Conservation (phyloP, 1,139 yeast genomes). For the Pichia sp. region DNA sequence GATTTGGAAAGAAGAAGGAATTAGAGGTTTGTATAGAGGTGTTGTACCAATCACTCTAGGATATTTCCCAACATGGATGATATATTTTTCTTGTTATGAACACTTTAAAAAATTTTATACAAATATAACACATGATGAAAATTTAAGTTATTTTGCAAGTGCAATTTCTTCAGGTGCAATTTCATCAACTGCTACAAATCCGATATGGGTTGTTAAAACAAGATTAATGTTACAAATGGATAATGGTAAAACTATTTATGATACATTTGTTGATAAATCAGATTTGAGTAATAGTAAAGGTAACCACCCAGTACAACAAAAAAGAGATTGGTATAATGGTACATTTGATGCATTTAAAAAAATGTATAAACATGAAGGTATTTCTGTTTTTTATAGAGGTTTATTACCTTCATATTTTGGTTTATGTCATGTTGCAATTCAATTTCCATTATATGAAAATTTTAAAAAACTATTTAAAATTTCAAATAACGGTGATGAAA, state of each 20-base stretch:
- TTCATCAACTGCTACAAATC: slow-evolving; percentile 85
- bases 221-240: slow-evolving; percentile 84
- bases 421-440: slow-evolving; percentile 88
- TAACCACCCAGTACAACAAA: neutral
- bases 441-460: slow-evolving; percentile 91
- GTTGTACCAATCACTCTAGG: slow-evolving; percentile 87
- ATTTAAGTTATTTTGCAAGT: slow-evolving; percentile 60
- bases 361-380: slow-evolving; percentile 77
- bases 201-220: slow-evolving; percentile 96
- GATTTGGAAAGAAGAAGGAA: slow-evolving; percentile 71
- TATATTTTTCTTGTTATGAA: slow-evolving; percentile 87
- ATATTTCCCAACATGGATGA: slow-evolving; percentile 96
- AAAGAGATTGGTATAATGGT: slow-evolving; percentile 50
- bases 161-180: slow-evolving; percentile 89
- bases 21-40: slow-evolving; percentile 82
- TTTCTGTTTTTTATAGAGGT: slow-evolving; percentile 83
- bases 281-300: slow-evolving; percentile 3
- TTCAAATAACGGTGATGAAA: slow-evolving; percentile 20
- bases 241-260: slow-evolving; percentile 38
- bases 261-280: slow-evolving; percentile 21
- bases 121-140: slow-evolving; percentile 37
- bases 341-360: slow-evolving; percentile 77
- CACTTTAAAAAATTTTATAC: slow-evolving; percentile 55
- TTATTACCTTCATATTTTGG: slow-evolving; percentile 88
- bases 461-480: slow-evolving; percentile 49